Base-by-base conservation (phyloP, 441 rosid species). In the Croton setiger region DNA sequence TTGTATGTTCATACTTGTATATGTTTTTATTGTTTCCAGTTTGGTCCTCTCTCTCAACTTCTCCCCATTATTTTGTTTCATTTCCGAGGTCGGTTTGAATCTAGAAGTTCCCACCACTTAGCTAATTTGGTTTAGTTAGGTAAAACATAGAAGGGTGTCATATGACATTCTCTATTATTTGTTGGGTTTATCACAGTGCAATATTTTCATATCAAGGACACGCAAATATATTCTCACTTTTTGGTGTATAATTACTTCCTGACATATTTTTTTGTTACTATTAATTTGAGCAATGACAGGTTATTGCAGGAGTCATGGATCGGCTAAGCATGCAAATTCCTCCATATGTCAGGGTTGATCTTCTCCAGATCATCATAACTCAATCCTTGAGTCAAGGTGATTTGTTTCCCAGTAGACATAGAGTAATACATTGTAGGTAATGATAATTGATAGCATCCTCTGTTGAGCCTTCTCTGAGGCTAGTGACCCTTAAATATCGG, bases 291-390 rank as follows among this genome's bases (percentile, higher is more conserved):
- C 64, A 68, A 74, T 59, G 75, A 81, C 89, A 94, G 97, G 94
- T 94, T 65, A 72, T 94, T 77, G 88, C 96, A 66, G 98, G 99
- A 64, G 97, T 84, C 58, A 82, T 94, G 92, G 78, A 81, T 72
- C 60, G 78, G 33, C 91, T 94, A 64, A 85, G 82, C 77, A 68
- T 90, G 89, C 73, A 60, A 70, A 90, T 92, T 75, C 86, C 94
- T 74, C 91, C 98, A 31, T 94, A 75, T 81, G 73, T 92, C 71
- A 84, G 98, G 84, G 82, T 85, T 48, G 99, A 94, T 84, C 74
- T 78, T 74, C 76, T 92, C 74, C 91, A 90, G 79, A 83, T 82
- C 68, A 81, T 87, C 63, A 74, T 92, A 66, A 74, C 85, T 70
- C 88, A 84, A 63, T 82, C 91, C 59, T 55, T 83, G 69, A 90